Base-by-base conservation (phyloP, 2,329 filamentous ascomycete species). In the Byssothecium circinans region DNA sequence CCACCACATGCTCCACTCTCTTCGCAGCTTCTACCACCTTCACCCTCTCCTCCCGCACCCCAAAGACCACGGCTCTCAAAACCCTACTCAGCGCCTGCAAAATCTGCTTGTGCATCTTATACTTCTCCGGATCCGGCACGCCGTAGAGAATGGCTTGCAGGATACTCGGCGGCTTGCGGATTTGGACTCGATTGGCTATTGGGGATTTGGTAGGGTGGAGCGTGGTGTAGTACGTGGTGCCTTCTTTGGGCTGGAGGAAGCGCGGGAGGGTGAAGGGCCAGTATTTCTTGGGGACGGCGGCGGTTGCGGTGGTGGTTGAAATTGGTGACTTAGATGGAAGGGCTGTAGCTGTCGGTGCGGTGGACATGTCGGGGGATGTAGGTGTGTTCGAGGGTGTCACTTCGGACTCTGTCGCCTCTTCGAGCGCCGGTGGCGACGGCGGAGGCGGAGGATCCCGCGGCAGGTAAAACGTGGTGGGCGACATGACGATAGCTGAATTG, bases 201-300 rank as follows among this genome's bases (percentile, higher is more conserved):
- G n/a, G n/a, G n/a, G n/a, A n/a, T n/a, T n/a, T n/a, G n/a, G n/a
- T n/a, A n/a, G n/a, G n/a, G n/a, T n/a, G n/a, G n/a, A n/a, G n/a
- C n/a, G n/a, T n/a, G n/a, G n/a, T n/a, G n/a, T n/a, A 35, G 32
- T 51, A 60, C 23, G 54, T 60, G 7, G 58, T 60, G 1, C 52
- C 52, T 15, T 27, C 22, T 8, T 44, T 30, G 4, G 54, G 58
- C 27, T 27, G 43, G 20, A 61, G 43, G 10, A 36, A 33, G 2
- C 7, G 22, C 1, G 54, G 56, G 2, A 58, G 51, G 2, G 10
- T 42, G 42, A 49, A 57, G n/a, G 45, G 52, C 54, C 52, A 54
- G 2, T 49, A 44, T 27, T 39, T 47, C n/a, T 11, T 6, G 8
- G 32, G 33, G 20, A 11, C 6, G 11, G 6, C 25, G 11, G 6